Base-by-base conservation (phyloP, 306 rosid species). In the Prunus armeniaca region DNA sequence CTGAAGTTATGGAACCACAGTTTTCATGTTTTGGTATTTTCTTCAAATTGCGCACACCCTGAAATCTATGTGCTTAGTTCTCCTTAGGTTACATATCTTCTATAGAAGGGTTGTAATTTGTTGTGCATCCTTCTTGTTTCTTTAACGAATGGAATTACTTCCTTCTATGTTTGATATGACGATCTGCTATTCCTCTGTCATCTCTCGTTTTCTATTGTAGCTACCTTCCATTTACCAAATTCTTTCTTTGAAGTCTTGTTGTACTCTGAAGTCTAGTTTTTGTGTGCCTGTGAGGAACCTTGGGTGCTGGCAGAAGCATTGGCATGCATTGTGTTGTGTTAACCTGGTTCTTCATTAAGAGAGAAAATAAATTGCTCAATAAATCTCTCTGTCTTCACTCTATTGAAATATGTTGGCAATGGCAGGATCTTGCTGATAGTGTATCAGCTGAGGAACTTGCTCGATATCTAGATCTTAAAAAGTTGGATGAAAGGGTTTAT, bases 401-500 rank as follows among this genome's bases (percentile, higher is more conserved):
- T 79, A 51, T 52, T 70, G 67, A 62, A 84, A 27, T 74, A 47
- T 65, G 34, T 28, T 74, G 64, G 64, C 73, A 55, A 81, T 76
- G 74, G 81, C 88, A 96, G 99, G 99, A 93, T 84, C 88, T 87
- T 81, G 79, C 87, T 28, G 97, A 96, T 62, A 90, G 97, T 69
- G 93, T 82, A 65, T 86, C 98, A 27, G 87, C 94, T 0, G 99
- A 93, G 66, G 99, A 88, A 83, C 88, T 96, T 78, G 91, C 88
- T 76, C 91, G 85, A 38, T 93, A 93, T 89, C 81, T 96, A 28
- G 99, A 96, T 88, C 90, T 96, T 18, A 96, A 96, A 71, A 96
- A 93, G 85, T 78, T 96, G 85, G 99, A 89, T n/a, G 99, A 93
- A 88, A 89, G 99, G 83, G 91, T 89, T 57, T 93, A 78, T 88